Conservation (phyloP, 192 early-diverging fungal species). For the Coemansia guatemalensis region DNA sequence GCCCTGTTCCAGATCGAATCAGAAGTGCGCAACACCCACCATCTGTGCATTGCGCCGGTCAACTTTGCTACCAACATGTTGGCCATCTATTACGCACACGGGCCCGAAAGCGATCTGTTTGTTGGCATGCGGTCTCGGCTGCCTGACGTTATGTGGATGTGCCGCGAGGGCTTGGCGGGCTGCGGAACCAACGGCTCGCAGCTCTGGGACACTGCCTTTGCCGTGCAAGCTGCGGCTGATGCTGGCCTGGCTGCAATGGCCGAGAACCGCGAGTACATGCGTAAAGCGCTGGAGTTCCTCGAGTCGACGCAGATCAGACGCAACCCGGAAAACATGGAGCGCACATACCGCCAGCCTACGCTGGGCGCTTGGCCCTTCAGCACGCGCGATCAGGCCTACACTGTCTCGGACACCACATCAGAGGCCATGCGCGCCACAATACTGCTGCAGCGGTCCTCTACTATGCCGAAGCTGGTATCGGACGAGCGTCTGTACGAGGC, state of each 20-base stretch:
- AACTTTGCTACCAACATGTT: constrained; percentile 95
- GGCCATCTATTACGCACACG: constrained; percentile 81
- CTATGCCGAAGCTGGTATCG: constrained; percentile 59
- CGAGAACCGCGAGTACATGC: constrained; percentile 68
- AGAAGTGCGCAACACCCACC: constrained; percentile 90
- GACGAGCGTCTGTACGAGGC: constrained; percentile 78
- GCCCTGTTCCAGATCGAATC: constrained; percentile 78
- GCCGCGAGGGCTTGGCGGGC: constrained; percentile 85
- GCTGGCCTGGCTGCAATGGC: constrained; percentile 68
- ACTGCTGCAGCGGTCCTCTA: constrained; percentile 66
- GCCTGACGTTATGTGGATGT: constrained; percentile 93
- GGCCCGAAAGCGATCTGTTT: constrained; percentile 80
- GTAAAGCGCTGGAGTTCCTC: constrained; percentile 74
- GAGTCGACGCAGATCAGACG: constrained; percentile 82
- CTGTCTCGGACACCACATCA: constrained; percentile 93
- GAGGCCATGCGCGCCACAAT: constrained; percentile 87
- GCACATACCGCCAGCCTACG: constrained; percentile 77
- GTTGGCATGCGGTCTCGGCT: constrained; percentile 66
- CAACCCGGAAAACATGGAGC: constrained; percentile 65
- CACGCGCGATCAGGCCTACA: constrained; percentile 90
- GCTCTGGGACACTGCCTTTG: constrained; percentile 93
- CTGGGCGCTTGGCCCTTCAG: constrained; percentile 98
- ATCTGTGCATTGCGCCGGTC: constrained; percentile 90
- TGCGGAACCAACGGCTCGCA: constrained; percentile 97
- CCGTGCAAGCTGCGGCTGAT: constrained; percentile 82